phyloP scores from a whole-genome alignment of 768 basidiomycete genomes.

The Rhizopogon vulgaris region DNA sequence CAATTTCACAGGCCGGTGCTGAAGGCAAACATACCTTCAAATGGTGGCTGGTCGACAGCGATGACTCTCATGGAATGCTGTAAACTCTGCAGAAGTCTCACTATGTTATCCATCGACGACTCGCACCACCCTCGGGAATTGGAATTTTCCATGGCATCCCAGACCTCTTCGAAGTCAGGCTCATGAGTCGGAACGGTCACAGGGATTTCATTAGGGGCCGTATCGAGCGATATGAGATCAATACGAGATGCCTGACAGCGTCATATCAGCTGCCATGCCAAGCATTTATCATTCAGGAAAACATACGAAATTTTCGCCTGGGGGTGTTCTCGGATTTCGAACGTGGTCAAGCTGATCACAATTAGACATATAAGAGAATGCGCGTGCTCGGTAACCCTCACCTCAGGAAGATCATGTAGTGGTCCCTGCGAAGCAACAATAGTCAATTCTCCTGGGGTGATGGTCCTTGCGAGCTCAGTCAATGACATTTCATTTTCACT shows the following conservation, averaged over 20 bases:
- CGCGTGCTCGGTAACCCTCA: conserved; percentile 2
- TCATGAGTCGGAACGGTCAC: conserved; percentile 10
- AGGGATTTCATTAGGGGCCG: conserved; percentile 55
- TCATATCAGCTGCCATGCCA: conserved; percentile 9
- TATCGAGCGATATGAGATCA: conserved; percentile 73
- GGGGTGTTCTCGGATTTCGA: background rate
- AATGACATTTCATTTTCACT: conserved; percentile 18
- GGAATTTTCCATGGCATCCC: conserved; percentile 45
- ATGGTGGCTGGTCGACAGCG: conserved; percentile 49
- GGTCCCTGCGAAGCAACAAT: conserved; percentile 17
- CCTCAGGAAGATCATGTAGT: conserved; percentile 10
- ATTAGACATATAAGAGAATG: conserved; percentile 2
- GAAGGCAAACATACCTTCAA: conserved; percentile 41
- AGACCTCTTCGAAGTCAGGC: conserved; percentile 48
- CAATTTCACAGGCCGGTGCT: too few relatives aligned
- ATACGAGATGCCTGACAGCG: conserved; percentile 25
- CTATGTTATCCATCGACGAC: conserved; percentile 44
- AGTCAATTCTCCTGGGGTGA: conserved; percentile 27
- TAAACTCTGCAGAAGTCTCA: conserved; percentile 48
- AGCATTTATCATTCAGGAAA: background rate
- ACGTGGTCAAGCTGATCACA: background rate
- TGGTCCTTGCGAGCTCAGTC: conserved; percentile 18
- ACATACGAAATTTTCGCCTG: conserved; percentile 18
- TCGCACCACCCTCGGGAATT: conserved; percentile 68
- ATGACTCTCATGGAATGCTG: conserved; percentile 43